These are phyloP conservation scores for Dovyalis caffra DNA, from an alignment of 345 rosid species.

Conservation along the genomic window DNA sequence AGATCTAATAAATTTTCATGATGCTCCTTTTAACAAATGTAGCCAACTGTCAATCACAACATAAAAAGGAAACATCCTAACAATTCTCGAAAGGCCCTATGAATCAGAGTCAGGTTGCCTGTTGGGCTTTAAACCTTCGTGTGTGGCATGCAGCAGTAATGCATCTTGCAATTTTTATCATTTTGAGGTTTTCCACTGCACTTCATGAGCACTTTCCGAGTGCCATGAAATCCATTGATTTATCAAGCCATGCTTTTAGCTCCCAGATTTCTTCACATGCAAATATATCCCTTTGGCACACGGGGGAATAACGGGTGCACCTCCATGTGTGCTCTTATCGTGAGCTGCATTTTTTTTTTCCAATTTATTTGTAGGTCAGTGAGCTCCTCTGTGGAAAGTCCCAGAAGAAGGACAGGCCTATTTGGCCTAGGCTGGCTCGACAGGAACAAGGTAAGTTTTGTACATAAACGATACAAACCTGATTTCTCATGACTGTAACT, in stretches of 20 bases:
- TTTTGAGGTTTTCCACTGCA: too few relatives aligned
- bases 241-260: too few relatives aligned
- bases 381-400: slow-evolving; percentile 41
- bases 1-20: neutral
- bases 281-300: neutral
- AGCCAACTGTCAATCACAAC: neutral
- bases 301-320: neutral
- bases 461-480: neutral
- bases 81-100: neutral
- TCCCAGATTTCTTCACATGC: too few relatives aligned
- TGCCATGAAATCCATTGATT: too few relatives aligned
- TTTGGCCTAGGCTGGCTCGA: slow-evolving; percentile 80
- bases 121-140: too few relatives aligned
- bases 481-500: neutral
- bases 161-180: too few relatives aligned
- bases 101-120: neutral
- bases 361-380: slow-evolving; percentile 38
- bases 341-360: neutral
- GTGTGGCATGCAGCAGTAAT: too few relatives aligned
- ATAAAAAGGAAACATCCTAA: neutral
- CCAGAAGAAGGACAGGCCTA: slow-evolving; percentile 49
- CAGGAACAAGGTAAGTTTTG: slow-evolving; percentile 65
- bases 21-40: neutral
- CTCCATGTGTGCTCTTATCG: neutral
- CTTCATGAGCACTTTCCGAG: too few relatives aligned